Conservation (phyloP, 2,329 filamentous ascomycete species). For the Fusarium mexicanum region DNA sequence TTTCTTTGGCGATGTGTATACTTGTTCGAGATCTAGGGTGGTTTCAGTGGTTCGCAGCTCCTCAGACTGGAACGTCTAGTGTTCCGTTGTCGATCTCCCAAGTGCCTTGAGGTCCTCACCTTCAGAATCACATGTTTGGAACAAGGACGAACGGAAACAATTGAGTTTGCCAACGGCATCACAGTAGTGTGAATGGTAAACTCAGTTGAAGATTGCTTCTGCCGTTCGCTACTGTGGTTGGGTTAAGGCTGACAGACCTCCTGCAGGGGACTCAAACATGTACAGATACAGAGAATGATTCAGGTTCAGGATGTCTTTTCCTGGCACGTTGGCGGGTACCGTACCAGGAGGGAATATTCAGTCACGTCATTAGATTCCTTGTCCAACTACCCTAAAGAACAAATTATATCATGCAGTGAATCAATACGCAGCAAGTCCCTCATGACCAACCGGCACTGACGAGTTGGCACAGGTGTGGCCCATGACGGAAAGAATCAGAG, state of each 20-base stretch:
- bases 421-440: neutral
- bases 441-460: neutral
- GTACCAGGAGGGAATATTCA: neutral
- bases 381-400: slow-evolving; percentile 4
- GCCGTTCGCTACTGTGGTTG: neutral
- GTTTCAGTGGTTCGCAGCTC: slow-evolving; percentile 3
- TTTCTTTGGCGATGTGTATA: slow-evolving; percentile 11
- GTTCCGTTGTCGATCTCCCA: slow-evolving; percentile 3
- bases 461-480: neutral
- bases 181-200: slow-evolving; percentile 8
- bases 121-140: neutral
- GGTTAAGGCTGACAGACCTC: neutral
- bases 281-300: neutral
- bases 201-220: slow-evolving; percentile 1
- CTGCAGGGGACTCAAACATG: neutral
- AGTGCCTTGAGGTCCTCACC: neutral
- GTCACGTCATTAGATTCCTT: neutral
- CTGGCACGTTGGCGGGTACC: neutral
- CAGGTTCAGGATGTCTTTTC: neutral
- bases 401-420: neutral
- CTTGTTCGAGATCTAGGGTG: slow-evolving; percentile 2
- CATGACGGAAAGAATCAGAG: neutral
- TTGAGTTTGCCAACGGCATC: slow-evolving; percentile 16
- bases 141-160: neutral
- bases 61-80: neutral